A percentile compares a stretch with the other conserved stretches of the same genome.
Conservation (phyloP, 805 yeast genomes). For the Pachysolen tannophilus region DNA sequence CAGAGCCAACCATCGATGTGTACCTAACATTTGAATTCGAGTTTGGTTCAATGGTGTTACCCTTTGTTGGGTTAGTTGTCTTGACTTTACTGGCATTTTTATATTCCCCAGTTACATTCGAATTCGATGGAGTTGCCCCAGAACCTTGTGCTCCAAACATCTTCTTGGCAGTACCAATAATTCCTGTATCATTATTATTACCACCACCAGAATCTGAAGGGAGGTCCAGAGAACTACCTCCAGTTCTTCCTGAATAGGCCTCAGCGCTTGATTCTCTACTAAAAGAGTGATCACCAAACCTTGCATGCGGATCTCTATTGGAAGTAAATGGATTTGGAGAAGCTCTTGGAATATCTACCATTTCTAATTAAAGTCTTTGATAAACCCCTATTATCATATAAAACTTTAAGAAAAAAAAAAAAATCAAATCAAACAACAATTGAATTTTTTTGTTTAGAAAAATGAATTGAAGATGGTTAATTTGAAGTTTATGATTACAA, state of each 20-base stretch:
- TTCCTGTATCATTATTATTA: neutral
- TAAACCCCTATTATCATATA: too few relatives aligned
- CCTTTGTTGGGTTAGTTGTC: neutral
- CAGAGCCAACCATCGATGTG: slow-evolving; percentile 21
- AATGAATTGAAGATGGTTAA: too few relatives aligned
- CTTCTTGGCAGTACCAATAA: slow-evolving; percentile 1
- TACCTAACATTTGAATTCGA: slow-evolving; percentile 15
- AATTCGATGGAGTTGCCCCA: slow-evolving; percentile 30
- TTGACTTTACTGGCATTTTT: slow-evolving; percentile 5
- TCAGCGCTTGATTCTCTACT: neutral
- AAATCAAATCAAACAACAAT: too few relatives aligned
- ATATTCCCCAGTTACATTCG: slow-evolving; percentile 5
- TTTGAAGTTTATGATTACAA: too few relatives aligned
- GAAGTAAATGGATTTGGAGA: neutral
- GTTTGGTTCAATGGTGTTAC: slow-evolving; percentile 9
- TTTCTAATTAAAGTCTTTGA: neutral
- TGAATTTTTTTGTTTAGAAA: too few relatives aligned
- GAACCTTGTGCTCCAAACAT: slow-evolving; percentile 16
- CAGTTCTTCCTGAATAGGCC: too few relatives aligned
- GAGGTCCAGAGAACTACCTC: too few relatives aligned
- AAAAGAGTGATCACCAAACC: neutral
- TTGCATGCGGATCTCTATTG: neutral
- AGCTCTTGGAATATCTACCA: neutral
- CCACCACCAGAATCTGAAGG: too few relatives aligned
- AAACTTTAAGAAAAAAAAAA: too few relatives aligned